Percentiles rank a stretch among this genome's conserved stretches.
Conservation (phyloP, 2,329 filamentous ascomycete species). For the Monosporascus sp. region DNA sequence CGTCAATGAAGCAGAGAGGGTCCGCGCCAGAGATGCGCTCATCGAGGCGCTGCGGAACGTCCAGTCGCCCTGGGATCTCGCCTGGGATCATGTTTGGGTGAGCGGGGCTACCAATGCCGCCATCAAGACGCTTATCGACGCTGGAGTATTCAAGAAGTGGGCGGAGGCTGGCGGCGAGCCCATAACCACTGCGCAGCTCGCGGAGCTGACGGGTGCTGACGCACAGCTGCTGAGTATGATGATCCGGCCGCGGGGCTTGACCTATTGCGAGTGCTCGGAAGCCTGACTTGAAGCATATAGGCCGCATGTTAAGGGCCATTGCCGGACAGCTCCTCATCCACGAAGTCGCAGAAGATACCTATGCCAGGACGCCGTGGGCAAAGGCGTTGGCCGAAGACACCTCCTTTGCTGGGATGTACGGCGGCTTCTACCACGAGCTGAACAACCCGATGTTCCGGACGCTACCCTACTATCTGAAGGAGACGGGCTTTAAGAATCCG, state of each 20-base stretch:
- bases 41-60: conserved; percentile 24
- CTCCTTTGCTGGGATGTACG: conserved; percentile 26
- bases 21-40: conserved; percentile 21
- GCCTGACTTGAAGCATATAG: conserved; percentile 8
- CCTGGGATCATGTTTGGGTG: conserved; percentile 33
- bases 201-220: conserved; percentile 28
- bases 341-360: conserved; percentile 30
- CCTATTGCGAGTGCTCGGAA: neutral
- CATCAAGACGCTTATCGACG: conserved; percentile 33
- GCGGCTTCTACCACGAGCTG: conserved; percentile 28
- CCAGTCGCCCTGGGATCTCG: conserved; percentile 32
- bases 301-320: conserved; percentile 30
- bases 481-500: conserved; percentile 29
- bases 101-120: conserved; percentile 27
- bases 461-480: conserved; percentile 27
- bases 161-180: conserved; percentile 22
- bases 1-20: conserved; percentile 27
- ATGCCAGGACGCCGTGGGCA: conserved; percentile 29
- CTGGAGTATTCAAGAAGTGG: conserved; percentile 32
- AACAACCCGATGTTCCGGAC: conserved; percentile 26
- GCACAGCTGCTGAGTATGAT: conserved; percentile 26
- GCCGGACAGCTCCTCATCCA: conserved; percentile 30
- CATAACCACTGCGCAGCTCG: conserved; percentile 27
- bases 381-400: conserved; percentile 22
- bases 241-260: neutral